phyloP scores from a whole-genome alignment of 2,329 filamentous ascomycete genomes.

The Rosellinia necatrix region DNA sequence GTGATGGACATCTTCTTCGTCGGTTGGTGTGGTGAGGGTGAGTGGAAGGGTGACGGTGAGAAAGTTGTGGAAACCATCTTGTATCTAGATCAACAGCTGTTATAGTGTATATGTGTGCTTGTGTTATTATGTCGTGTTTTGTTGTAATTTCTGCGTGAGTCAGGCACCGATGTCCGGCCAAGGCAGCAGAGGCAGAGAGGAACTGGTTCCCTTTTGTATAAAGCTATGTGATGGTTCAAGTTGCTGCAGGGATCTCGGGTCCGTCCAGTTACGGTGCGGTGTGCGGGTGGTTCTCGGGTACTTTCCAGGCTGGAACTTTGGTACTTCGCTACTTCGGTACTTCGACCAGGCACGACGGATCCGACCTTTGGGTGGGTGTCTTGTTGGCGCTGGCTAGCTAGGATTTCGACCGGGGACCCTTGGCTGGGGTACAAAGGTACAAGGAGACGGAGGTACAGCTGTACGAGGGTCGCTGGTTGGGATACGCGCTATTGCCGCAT shows the following conservation, averaged over 20 bases:
- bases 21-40: slow-evolving; percentile 41
- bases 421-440: slow-evolving; percentile 21
- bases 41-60: slow-evolving; percentile 34
- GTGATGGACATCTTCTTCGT: slow-evolving; percentile 96
- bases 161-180: slow-evolving; percentile 44
- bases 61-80: slow-evolving; percentile 44
- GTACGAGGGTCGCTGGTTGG: slow-evolving; percentile 6
- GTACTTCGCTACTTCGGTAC: slow-evolving; percentile 25
- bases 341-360: slow-evolving; percentile 26
- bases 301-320: too few species aligned
- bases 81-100: slow-evolving; percentile 25
- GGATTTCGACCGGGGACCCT: slow-evolving; percentile 17
- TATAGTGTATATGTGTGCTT: slow-evolving; percentile 30
- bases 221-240: slow-evolving; percentile 34
- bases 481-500: slow-evolving; percentile 18
- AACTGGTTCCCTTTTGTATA: slow-evolving; percentile 40
- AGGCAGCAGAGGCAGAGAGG: slow-evolving; percentile 38
- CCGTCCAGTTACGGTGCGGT: slow-evolving; percentile 26
- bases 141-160: slow-evolving; percentile 41
- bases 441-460: slow-evolving; percentile 4
- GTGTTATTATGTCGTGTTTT: slow-evolving; percentile 40
- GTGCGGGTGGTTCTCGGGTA: slow-evolving; percentile 20
- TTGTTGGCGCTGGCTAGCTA: slow-evolving; percentile 29
- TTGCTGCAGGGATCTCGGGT: slow-evolving; percentile 32
- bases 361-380: slow-evolving; percentile 27